These are phyloP conservation scores for Nicotiana tabacum DNA, from an alignment of 257 asterid species.

Conservation along the genomic window DNA sequence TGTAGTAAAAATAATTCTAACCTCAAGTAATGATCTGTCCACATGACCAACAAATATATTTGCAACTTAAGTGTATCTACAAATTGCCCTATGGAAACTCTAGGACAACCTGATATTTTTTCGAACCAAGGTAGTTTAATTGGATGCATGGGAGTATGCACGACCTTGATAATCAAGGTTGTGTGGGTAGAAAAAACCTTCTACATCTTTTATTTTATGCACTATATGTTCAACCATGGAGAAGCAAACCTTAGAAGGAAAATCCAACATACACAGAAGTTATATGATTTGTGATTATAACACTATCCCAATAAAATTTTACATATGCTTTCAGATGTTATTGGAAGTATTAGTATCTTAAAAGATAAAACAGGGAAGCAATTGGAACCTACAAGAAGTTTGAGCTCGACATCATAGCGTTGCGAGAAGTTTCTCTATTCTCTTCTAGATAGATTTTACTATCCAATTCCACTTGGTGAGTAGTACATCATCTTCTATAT, in stretches of 20 bases:
- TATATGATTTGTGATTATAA: background rate
- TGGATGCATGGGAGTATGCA: conserved; percentile 97
- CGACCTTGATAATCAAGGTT: conserved; percentile 93
- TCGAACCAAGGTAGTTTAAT: conserved; percentile 73
- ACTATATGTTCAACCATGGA: conserved; percentile 36
- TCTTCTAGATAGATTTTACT: conserved; percentile 56
- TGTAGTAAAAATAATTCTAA: conserved; percentile 69
- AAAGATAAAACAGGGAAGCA: background rate
- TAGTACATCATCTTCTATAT: conserved; percentile 70
- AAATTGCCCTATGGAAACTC: conserved; percentile 86
- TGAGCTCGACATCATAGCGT: conserved; percentile 89
- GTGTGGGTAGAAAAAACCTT: conserved; percentile 60
- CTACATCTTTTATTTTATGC: conserved; percentile 30
- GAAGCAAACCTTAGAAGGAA: conserved; percentile 1
- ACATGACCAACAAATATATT: conserved; percentile 85
- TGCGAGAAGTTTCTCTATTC: conserved; percentile 82
- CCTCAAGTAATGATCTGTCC: conserved; percentile 85
- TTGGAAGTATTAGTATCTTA: background rate
- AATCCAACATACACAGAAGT: background rate
- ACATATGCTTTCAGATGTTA: background rate
- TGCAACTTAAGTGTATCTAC: conserved; percentile 70
- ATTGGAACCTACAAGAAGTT: conserved; percentile 67
- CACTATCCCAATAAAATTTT: background rate
- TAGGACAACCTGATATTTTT: no score
- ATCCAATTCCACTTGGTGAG: conserved; percentile 84